A percentile compares a stretch with the other conserved stretches of the same genome.
Evolutionary conservation across 140 eudicot genomes (phyloP).

Genomic region (Flaveria floridana): DNA sequence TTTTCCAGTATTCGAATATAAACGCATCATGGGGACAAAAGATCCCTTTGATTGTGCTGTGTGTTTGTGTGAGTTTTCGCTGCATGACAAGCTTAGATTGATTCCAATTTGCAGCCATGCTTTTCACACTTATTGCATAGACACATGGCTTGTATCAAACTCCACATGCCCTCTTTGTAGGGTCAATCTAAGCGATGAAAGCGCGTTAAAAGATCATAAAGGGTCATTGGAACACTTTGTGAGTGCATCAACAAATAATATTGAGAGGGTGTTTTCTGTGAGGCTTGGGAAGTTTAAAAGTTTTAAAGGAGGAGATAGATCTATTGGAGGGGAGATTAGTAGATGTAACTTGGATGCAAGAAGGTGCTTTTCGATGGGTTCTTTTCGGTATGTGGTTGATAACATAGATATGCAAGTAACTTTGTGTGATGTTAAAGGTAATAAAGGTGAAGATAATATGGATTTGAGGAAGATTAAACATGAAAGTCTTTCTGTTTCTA

Average conservation of each 20-base stretch:
- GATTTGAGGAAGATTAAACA: conserved; percentile 40
- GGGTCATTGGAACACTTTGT: conserved; percentile 15
- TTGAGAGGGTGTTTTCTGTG: conserved; percentile 41
- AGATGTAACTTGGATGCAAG: conserved; percentile 52
- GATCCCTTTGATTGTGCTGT: conserved; percentile 65
- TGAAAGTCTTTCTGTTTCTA: conserved; percentile 61
- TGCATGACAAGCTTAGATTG: conserved; percentile 46
- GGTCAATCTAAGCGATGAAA: conserved; percentile 25
- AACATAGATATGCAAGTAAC: conserved; percentile 43
- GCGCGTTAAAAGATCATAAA: conserved; percentile 13
- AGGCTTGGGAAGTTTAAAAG: conserved; percentile 53
- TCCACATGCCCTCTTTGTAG: conserved; percentile 72
- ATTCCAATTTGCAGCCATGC: conserved; percentile 60
- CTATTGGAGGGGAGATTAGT: conserved; percentile 33
- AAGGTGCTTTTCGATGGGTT: conserved; percentile 66
- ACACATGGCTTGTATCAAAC: conserved; percentile 63
- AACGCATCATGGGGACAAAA: conserved; percentile 30
- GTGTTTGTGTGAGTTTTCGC: conserved; percentile 54
- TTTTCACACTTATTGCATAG: conserved; percentile 62
- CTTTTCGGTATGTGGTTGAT: conserved; percentile 48
- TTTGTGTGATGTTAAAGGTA: conserved; percentile 23
- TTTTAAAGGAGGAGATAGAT: conserved; percentile 22
- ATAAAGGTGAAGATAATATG: conserved; percentile 24
- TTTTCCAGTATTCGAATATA: conserved; percentile 44
- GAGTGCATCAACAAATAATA: conserved; percentile 5